phyloP scores from a whole-genome alignment of 768 basidiomycete species.

The Peribolospora kevripleyi region DNA sequence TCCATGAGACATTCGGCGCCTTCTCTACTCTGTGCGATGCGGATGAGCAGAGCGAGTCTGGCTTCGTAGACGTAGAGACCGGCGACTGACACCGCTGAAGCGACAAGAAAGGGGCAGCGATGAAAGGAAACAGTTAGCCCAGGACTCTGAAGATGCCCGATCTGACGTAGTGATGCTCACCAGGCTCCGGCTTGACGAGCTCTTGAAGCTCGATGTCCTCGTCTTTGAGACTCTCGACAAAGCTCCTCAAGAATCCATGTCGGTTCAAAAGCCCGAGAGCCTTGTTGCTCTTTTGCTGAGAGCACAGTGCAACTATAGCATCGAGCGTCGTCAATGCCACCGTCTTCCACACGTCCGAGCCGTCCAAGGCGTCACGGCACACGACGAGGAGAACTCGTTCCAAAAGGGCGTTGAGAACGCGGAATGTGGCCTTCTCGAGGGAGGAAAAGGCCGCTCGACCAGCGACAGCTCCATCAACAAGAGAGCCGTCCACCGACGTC shows the following conservation, averaged over 20 bases:
- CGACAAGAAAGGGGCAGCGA: not conserved
- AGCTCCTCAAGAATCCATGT: conserved; percentile 55
- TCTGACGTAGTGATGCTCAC: conserved; percentile 24
- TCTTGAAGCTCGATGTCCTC: conserved; percentile 46
- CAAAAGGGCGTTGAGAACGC: conserved; percentile 38
- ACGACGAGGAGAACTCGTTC: conserved; percentile 50
- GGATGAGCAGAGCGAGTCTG: conserved; percentile 68
- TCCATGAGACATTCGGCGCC: conserved; percentile 72
- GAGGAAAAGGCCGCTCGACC: conserved; percentile 10
- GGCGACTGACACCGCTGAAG: conserved; percentile 51
- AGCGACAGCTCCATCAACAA: conserved; percentile 20
- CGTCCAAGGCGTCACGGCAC: conserved; percentile 78
- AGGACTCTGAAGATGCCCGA: too few relatives aligned
- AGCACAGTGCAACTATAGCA: conserved; percentile 28
- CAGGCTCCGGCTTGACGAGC: conserved; percentile 69
- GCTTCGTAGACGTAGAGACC: conserved; percentile 82
- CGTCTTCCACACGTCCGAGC: conserved; percentile 90
- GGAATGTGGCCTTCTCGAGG: conserved; percentile 38
- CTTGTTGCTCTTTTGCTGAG: conserved; percentile 37
- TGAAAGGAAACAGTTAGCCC: not conserved
- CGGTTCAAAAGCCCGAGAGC: conserved; percentile 34
- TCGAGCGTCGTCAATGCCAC: conserved; percentile 79
- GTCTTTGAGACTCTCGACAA: conserved; percentile 64
- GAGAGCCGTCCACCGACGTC: conserved; percentile 9
- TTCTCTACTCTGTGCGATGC: conserved; percentile 53